phyloP scores from a whole-genome alignment of 768 basidiomycete genomes.

The Pleurotus giganteus region DNA sequence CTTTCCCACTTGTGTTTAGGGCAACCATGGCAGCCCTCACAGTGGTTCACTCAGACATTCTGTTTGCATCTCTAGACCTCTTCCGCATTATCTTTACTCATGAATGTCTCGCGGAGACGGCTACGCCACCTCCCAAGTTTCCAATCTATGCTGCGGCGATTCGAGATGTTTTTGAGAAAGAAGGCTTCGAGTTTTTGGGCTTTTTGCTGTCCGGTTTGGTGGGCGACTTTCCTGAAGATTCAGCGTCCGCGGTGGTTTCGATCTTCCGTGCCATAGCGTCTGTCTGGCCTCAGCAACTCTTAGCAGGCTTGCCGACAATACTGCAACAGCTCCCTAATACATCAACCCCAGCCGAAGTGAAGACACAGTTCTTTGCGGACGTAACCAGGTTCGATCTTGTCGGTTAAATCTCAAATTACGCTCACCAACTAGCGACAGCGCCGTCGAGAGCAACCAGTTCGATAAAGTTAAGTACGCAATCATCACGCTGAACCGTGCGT shows the following conservation, averaged over 20 bases:
- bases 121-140: constrained; percentile 49
- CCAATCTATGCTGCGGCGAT: constrained; percentile 63
- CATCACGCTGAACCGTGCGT: constrained; percentile 65
- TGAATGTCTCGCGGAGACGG: constrained; percentile 55
- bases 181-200: constrained; percentile 70
- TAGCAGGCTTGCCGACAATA: constrained; percentile 70
- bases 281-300: constrained; percentile 67
- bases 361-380: constrained; percentile 70
- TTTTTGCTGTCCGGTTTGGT: constrained; percentile 77
- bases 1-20: constrained; percentile 76
- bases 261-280: constrained; percentile 70
- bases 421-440: constrained; percentile 37
- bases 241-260: constrained; percentile 66
- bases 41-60: constrained; percentile 77
- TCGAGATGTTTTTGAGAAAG: constrained; percentile 56
- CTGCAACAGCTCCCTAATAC: constrained; percentile 67
- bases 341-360: constrained; percentile 60
- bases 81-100: constrained; percentile 75
- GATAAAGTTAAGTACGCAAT: constrained; percentile 86
- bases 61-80: constrained; percentile 80
- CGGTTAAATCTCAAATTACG: constrained; percentile 11
- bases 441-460: constrained; percentile 59
- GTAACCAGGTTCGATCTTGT: constrained; percentile 60
- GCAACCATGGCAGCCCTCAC: constrained; percentile 77
- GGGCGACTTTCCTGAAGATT: constrained; percentile 87